Conservation (phyloP, 1,139 yeast genomes). For the Geotrichum restrictum region DNA sequence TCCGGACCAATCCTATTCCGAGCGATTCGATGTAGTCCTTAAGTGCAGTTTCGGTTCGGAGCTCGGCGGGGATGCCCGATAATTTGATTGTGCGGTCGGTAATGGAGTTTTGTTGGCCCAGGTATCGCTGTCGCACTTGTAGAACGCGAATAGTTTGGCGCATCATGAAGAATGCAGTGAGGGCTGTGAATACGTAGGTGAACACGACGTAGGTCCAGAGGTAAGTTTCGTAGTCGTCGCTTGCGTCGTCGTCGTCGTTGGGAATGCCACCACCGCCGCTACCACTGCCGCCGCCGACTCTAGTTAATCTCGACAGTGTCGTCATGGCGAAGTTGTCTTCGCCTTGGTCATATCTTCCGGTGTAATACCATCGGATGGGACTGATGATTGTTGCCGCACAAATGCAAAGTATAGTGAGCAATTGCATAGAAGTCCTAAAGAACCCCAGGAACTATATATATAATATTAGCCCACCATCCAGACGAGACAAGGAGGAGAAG, state of each 20-base stretch:
- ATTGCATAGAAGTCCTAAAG: constrained; percentile 70
- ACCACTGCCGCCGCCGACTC: too few relatives aligned
- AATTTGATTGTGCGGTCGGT: constrained; percentile 88
- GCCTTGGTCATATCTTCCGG: constrained; percentile 65
- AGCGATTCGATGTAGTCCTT: constrained; percentile 70
- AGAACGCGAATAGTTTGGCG: constrained; percentile 70
- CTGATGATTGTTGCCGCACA: constrained; percentile 65
- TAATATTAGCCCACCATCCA: too few relatives aligned
- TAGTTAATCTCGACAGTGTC: neutral
- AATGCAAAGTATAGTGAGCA: constrained; percentile 54
- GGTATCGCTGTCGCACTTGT: constrained; percentile 69
- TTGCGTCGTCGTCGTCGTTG: constrained; percentile 19
- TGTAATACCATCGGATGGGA: constrained; percentile 66
- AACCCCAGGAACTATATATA: constrained; percentile 64
- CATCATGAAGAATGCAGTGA: constrained; percentile 60
- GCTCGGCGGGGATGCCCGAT: constrained; percentile 84
- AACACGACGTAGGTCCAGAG: constrained; percentile 80
- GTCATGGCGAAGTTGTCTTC: constrained; percentile 35
- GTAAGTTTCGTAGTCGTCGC: constrained; percentile 39
- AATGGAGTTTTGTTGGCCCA: constrained; percentile 84
- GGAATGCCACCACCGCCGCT: neutral
- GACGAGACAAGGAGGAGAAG: too few relatives aligned
- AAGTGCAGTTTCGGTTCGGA: constrained; percentile 65
- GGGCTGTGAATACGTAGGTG: constrained; percentile 75
- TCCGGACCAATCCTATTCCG: constrained; percentile 74